Evolutionary conservation across 164 flowering plant genomes (phyloP), one percentile per base, ranked within the genome.

Genomic region (Magnolia officinalis): DNA sequence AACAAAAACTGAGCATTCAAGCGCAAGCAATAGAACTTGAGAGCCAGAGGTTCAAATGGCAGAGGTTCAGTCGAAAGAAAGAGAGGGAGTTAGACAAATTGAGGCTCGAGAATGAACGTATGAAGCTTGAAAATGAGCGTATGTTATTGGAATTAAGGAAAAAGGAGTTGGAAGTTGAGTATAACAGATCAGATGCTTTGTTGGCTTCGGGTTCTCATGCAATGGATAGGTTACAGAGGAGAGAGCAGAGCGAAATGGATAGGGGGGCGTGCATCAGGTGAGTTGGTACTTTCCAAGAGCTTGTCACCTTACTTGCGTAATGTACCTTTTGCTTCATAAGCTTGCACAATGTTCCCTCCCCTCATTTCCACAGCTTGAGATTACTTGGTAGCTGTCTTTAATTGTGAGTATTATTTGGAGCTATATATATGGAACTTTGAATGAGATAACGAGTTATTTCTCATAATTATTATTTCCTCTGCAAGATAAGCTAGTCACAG

Each of bases 11-110:
- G 58, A 81, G 82, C 63, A 86, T 79, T 73, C 87, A 86, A 52
- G 71, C 51, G 5, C 79, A 90, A 69, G 87, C 89, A 13, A 86
- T 85, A 14, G 95, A 94, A 85, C 79, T 94, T 4, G 97, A 91
- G 84, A 90, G 83, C 82, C 90, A 89, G 80, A 77, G 91, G 78
- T 69, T 91, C 75, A 94, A 94, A 77, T 94, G 98, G 98, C 73
- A 83, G 65, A 92, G 83, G 73, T 94, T 87, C 51, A 85, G 93
- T 76, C 75, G 85, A 77, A 91, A 89, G 86, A 94, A 94, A 82
- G 97, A 92, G 81, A 84, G 96, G 82, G 96, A 81, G 61, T 51
- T 89, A 87, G 92, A 90, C 83, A 85, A 77, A 63, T 78, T 80
- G 65, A 88, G 79, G 86, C 85, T 87, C 1, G 86, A 82, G 72